phyloP scores from a whole-genome alignment of 306 rosid genomes.

The Senna siamea region DNA sequence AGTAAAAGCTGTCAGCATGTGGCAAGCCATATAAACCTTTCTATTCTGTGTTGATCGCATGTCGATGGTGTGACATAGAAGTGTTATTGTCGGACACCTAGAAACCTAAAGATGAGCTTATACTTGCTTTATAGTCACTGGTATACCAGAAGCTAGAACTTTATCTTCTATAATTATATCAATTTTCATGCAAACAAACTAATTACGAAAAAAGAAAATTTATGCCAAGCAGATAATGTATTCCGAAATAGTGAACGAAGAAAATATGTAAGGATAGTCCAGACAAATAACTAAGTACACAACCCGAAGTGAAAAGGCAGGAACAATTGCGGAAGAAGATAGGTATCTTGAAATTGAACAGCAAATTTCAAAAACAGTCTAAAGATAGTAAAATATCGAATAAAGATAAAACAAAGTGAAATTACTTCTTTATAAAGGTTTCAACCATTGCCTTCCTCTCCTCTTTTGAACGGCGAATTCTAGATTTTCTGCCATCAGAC shows the following conservation, averaged over 20 bases:
- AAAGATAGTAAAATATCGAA: not conserved
- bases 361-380: not conserved
- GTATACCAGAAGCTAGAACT: not conserved
- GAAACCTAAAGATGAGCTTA: too few relatives aligned
- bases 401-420: slow-evolving; percentile 25
- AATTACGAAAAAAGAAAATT: not conserved
- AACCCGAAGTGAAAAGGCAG: not conserved
- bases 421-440: slow-evolving; percentile 82
- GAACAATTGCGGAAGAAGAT: not conserved
- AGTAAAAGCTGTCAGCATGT: too few relatives aligned
- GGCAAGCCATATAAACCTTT: too few relatives aligned
- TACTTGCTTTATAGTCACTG: too few relatives aligned
- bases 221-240: not conserved
- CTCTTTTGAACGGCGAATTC: slow-evolving; percentile 88
- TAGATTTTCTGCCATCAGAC: slow-evolving; percentile 74
- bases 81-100: too few relatives aligned
- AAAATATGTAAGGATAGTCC: not conserved
- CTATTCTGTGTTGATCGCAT: too few relatives aligned
- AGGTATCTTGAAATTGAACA: slow-evolving; percentile 7
- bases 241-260: not conserved
- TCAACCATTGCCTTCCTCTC: slow-evolving; percentile 93
- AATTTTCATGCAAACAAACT: not conserved
- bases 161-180: not conserved
- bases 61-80: too few relatives aligned
- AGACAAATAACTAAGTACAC: not conserved